Evolutionary conservation across 371 early-diverging fungal species (phyloP).

Genomic region (Batkoa obscura): DNA sequence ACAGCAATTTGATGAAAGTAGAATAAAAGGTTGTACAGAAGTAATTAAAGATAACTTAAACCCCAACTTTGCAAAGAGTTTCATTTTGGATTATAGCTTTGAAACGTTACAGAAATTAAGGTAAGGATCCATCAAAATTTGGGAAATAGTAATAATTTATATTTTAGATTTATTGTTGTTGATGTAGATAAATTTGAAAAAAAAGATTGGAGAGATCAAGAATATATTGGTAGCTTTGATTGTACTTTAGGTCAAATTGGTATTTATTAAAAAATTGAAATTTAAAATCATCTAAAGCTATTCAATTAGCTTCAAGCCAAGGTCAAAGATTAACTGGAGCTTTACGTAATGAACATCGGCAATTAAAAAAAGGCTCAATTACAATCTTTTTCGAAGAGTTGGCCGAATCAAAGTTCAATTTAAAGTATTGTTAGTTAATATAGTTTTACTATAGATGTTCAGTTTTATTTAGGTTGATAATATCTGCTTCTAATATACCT

Average conservation of each 20-base stretch:
- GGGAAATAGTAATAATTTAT: too few relatives aligned
- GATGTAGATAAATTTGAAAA: conserved; percentile 19
- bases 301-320: not conserved
- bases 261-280: conserved; percentile 1
- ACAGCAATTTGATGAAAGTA: conserved; percentile 7
- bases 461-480: not conserved
- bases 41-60: conserved; percentile 19
- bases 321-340: not conserved
- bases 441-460: not conserved
- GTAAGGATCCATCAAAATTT: not conserved
- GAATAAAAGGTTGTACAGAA: conserved; percentile 15
- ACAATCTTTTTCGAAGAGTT: conserved; percentile 1
- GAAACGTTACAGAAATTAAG: conserved; percentile 20
- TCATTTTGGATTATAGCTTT: conserved; percentile 23
- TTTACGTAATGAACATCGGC: not conserved
- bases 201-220: conserved; percentile 16
- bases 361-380: not conserved
- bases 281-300: not conserved
- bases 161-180: conserved; percentile 17
- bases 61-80: conserved; percentile 20
- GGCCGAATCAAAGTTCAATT: conserved; percentile 11
- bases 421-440: not conserved
- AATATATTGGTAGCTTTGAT: conserved; percentile 21
- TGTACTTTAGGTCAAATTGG: conserved; percentile 17
- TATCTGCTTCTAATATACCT: not conserved